Conservation (phyloP, 495 filamentous ascomycete species). For the Penicillium manginii region DNA sequence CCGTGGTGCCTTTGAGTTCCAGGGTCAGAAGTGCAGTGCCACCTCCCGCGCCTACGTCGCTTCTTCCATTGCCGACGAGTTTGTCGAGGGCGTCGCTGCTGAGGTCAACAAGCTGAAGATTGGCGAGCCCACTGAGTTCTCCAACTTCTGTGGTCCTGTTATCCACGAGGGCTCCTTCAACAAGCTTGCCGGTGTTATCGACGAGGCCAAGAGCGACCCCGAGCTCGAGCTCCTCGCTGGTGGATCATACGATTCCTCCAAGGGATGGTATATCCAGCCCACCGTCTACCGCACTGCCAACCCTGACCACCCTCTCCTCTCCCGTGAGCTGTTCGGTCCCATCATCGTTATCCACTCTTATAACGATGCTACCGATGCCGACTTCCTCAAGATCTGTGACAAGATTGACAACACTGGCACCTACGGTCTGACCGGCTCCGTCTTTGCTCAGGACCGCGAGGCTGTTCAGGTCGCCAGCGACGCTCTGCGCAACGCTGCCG, state of each 20-base stretch:
- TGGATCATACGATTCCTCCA: conserved; percentile 60
- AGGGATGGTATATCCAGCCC: conserved; percentile 69
- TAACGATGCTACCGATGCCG: conserved; percentile 55
- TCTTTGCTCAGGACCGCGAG: conserved; percentile 75
- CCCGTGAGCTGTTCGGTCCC: conserved; percentile 67
- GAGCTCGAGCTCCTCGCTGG: conserved; percentile 65
- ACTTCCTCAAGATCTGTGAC: conserved; percentile 54
- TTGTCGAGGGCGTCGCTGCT: conserved; percentile 61
- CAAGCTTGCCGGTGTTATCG: conserved; percentile 58
- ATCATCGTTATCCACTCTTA: conserved; percentile 64
- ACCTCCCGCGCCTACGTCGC: conserved; percentile 78
- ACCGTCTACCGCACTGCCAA: conserved; percentile 70
- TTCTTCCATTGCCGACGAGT: conserved; percentile 67
- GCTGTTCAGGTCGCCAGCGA: conserved; percentile 72
- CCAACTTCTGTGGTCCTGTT: conserved; percentile 62
- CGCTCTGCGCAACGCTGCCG: conserved; percentile 73
- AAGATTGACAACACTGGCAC: conserved; percentile 68
- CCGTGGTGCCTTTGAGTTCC: conserved; percentile 83
- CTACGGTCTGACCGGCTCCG: conserved; percentile 78
- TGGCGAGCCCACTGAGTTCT: conserved; percentile 69
- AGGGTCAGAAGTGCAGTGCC: conserved; percentile 87
- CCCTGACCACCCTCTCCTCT: conserved; percentile 63
- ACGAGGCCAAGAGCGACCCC: conserved; percentile 63
- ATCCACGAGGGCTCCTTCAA: conserved; percentile 60
- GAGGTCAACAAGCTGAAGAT: conserved; percentile 69